Percentiles rank a stretch among this genome's conserved stretches.
These are phyloP conservation scores for Mycena albidolilacea DNA, from an alignment of 768 basidiomycete species.

Conservation along the genomic window DNA sequence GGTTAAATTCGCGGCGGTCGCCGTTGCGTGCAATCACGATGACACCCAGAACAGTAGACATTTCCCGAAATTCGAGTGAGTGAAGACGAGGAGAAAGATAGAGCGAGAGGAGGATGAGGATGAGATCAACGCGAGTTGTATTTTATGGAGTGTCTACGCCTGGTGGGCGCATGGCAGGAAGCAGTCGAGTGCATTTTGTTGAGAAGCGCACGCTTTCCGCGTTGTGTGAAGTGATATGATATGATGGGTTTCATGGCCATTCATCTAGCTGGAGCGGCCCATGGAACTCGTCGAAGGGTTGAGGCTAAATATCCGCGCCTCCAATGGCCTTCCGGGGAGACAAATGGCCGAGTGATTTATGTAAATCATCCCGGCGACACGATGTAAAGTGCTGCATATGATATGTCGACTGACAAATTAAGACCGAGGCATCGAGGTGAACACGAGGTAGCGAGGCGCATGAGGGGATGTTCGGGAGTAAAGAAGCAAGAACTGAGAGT, in stretches of 20 bases:
- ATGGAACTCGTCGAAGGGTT: neutral
- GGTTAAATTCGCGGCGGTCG: conserved; percentile 77
- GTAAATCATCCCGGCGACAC: neutral
- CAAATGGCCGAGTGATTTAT: neutral
- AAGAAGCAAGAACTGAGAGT: neutral
- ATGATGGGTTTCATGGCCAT: neutral
- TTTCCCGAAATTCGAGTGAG: neutral
- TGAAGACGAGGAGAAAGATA: neutral
- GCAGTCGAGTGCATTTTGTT: neutral
- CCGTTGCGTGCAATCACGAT: conserved; percentile 86
- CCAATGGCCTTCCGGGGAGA: neutral
- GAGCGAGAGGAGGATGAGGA: conserved; percentile 5
- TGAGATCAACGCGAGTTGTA: neutral
- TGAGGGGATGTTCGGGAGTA: neutral
- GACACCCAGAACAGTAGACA: conserved; percentile 81
- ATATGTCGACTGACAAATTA: conserved; percentile 14
- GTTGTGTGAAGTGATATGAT: conserved; percentile 24
- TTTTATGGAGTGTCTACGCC: conserved; percentile 15
- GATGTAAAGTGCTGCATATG: neutral
- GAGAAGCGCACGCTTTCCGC: conserved; percentile 13
- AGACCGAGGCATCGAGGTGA: conserved; percentile 2
- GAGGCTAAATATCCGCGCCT: neutral
- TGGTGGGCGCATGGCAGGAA: conserved; percentile 21
- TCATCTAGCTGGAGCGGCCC: neutral
- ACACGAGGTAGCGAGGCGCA: conserved; percentile 9